Base-by-base conservation (phyloP, 768 basidiomycete species). In the Clathrus columnatus region DNA sequence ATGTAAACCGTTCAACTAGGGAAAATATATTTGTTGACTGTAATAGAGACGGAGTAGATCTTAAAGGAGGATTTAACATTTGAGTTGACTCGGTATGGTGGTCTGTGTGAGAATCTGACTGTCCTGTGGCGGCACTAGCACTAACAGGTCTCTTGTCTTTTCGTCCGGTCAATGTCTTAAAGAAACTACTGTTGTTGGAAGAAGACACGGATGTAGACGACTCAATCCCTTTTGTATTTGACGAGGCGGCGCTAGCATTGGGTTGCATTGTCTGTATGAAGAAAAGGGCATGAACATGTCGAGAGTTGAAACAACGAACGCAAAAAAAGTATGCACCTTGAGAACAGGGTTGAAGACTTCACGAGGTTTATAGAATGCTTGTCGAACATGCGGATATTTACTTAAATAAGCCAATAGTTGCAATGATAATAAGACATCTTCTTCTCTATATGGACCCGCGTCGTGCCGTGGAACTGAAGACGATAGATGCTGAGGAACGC, bases 311-410 rank as follows among this genome's bases (percentile, higher is more conserved):
- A 20, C 21, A 4, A 23, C 4, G 26, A 4, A 23, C 14, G 14
- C 14, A 47, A 14, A 47, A 23, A 4, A 41, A 20, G 14, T 14
- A 30, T 45, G 7, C 29, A 55, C 54, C 27, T 55, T 30, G 7
- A 55, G 81, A 7, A 85, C 87, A 0, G 87, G 87, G 62, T 89
- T 87, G 68, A 90, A 91, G n/a, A 82, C 80, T n/a, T 74, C 70
- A 0, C 89, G 77, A 0, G 83, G 85, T 66, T 91, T 90, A 67
- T 98, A 96, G 66, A 99, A 98, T 5, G 93, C 91, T 63, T 93
- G 85, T 8, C 96, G 77, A 3, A 98, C 95, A 67, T 98, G 95
- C 0, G 96, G 93, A 66, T 99, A 98, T 69, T 99, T 98, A 72
- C 87, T 91, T 17, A 98, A 76, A 66, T 99, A 98, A 2, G 96